Conservation (phyloP, 352 stramenopile genomes). For the Pythium sp. region DNA sequence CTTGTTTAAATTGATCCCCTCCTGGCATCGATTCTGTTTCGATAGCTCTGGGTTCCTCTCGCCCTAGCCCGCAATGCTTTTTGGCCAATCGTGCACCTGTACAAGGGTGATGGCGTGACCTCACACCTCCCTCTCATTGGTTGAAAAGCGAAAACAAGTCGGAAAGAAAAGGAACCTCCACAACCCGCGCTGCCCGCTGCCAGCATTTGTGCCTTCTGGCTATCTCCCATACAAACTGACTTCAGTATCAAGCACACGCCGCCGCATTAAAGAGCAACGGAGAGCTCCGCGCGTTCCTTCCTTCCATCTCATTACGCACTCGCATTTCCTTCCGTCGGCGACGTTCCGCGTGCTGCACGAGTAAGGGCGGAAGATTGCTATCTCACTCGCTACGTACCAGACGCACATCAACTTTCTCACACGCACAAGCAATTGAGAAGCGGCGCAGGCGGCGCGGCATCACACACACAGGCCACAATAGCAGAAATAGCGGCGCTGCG, state of each 20-base stretch:
- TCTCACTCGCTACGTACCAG: neutral
- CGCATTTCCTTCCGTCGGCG: constrained; percentile 3
- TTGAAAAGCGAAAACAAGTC: neutral
- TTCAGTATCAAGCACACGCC: neutral
- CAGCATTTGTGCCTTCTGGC: constrained; percentile 8
- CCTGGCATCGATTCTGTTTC: neutral
- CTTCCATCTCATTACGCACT: neutral
- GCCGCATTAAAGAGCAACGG: neutral
- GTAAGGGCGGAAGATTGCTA: neutral
- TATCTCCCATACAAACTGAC: constrained; percentile 11
- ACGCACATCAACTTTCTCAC: neutral
- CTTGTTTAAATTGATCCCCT: neutral
- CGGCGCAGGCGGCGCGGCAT: neutral
- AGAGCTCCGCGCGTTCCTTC: constrained; percentile 4
- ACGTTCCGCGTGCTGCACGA: neutral
- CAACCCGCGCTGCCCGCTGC: neutral
- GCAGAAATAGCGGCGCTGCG: neutral
- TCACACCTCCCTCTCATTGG: neutral
- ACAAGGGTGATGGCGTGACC: neutral
- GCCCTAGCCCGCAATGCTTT: neutral
- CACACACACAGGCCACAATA: neutral
- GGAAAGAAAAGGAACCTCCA: constrained; percentile 5
- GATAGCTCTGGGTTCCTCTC: neutral
- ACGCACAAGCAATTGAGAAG: neutral
- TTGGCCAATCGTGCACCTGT: neutral